Base-by-base conservation (phyloP, 2,329 filamentous ascomycete genomes). In the Paecilomyces niveus region DNA sequence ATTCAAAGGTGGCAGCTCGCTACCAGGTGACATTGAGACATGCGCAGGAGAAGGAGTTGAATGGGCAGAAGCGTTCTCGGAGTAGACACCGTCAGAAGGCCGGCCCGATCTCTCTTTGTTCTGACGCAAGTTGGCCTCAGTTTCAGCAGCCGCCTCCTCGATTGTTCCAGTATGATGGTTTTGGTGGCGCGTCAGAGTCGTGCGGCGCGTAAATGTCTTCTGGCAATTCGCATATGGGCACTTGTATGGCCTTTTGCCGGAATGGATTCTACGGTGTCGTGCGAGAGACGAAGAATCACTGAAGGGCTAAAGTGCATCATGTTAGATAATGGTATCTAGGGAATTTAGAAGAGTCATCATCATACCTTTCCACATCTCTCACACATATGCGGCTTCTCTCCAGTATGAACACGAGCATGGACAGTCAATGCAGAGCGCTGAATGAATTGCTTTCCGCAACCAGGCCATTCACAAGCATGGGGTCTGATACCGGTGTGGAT, bases 361-460 rank as follows among this genome's bases (percentile, higher is more conserved):
- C 83, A 68, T 81, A 96, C 92, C 87, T 97, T 97, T 73, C 91
- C 90, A 74, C 94, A 97, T 62, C 90, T 86, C 76, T 97, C 94
- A 72, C 94, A 99, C 86, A 94, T 93, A 69, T 99, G 94, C 55
- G 94, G 94, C 77, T 99, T 99, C 78, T 97, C 94, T 64, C 94
- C 94, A 1, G 94, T 97, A 75, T 99, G 94, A 21, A 97, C 92
- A 66, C 94, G 89, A 70, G 90, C 88, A 74, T 97, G 94, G 7
- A 99, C 94, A 0, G 94, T 99, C 72, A 99, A 78, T 22, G 94
- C 94, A 29, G 92, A 97, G 58, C 94, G 85, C 75, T 99, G 94
- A 66, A 99, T 99, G 72, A 99, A 99, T 70, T 93, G 90, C 76
- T 97, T 99, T 64, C 90, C 90, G 73, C 94, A 99, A 56, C 85